phyloP scores from a whole-genome alignment of 73 alveolate species.

The Durusdinium trenchii region DNA sequence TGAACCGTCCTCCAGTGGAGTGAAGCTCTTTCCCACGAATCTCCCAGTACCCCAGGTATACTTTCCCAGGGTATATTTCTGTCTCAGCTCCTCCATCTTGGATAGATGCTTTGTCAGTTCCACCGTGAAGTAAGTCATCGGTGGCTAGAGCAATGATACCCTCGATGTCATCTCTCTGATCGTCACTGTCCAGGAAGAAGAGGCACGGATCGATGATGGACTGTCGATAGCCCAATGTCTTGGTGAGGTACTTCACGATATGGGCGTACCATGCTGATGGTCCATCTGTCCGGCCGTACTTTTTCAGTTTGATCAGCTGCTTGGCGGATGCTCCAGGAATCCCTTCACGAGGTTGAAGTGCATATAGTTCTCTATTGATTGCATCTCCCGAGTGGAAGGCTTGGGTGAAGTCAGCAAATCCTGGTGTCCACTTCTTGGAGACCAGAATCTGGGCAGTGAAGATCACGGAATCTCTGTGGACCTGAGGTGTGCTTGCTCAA shows the following conservation, averaged over 20 bases:
- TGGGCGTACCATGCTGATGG: neutral
- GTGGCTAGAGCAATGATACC: constrained; percentile 7
- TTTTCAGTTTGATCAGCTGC: neutral
- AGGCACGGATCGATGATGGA: neutral
- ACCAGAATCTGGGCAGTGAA: no score
- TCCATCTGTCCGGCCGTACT: neutral
- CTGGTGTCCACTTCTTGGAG: no score
- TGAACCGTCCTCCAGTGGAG: neutral
- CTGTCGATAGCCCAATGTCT: neutral
- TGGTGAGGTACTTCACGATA: no score
- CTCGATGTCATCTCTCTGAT: no score
- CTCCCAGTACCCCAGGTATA: neutral
- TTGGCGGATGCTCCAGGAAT: neutral
- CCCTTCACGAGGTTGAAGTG: neutral
- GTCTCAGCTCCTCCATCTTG: neutral
- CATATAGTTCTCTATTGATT: no score
- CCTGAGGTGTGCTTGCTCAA: neutral
- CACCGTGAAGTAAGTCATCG: constrained; percentile 12
- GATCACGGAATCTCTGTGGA: no score
- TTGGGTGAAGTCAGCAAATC: no score
- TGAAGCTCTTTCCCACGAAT: neutral
- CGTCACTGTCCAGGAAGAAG: no score
- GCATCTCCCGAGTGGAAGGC: no score
- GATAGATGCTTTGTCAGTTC: neutral
- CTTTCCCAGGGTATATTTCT: neutral